Evolutionary conservation across 2,329 filamentous ascomycete genomes (phyloP), one percentile per base, ranked within the genome.

Genomic region (Dactylonectria macrodidyma): DNA sequence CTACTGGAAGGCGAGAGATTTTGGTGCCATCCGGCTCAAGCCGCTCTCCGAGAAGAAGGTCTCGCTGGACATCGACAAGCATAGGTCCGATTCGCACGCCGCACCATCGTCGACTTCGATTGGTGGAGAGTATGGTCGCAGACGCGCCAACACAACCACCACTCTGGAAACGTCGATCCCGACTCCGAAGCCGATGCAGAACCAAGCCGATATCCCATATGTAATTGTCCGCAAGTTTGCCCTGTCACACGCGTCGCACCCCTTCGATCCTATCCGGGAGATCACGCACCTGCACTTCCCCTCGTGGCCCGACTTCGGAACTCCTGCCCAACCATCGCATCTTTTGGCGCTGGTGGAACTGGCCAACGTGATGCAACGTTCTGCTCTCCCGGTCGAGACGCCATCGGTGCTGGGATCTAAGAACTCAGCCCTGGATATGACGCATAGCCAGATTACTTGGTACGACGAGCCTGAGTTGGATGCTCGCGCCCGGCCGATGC

Each of bases 301-400:
- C 0, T 91, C 92, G n/a, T 99, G 96, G 96, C 96, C 96, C 0
- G 96, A 99, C 77, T 98, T 98, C 80, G 96, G 96, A 22, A 92
- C 95, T 0, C 95, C 95, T 0, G 95, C 96, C 0, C 93, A 97
- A 76, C 95, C 96, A 1, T 90, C 90, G 5, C 95, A 98, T 76
- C 87, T 99, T 2, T 86, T 99, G 16, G 93, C 92, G 2, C 83
- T 99, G 16, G 93, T 98, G n/a, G 95, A 98, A 80, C 89, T 97
- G 59, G 93, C 92, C 75, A 96, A 93, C 75, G 86, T 89, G 38
- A 94, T 91, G 88, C 92, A 87, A 83, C 92, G 81, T 73, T 88
- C 81, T 64, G 87, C 82, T 74, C 84, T 79, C 67, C 88, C 83
- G 19, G 80, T 84, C 10, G 84, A 87, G 70, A 84, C 84, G 2